These are phyloP conservation scores for Mallotus nudiflorus DNA, from an alignment of 345 rosid species.

Conservation along the genomic window DNA sequence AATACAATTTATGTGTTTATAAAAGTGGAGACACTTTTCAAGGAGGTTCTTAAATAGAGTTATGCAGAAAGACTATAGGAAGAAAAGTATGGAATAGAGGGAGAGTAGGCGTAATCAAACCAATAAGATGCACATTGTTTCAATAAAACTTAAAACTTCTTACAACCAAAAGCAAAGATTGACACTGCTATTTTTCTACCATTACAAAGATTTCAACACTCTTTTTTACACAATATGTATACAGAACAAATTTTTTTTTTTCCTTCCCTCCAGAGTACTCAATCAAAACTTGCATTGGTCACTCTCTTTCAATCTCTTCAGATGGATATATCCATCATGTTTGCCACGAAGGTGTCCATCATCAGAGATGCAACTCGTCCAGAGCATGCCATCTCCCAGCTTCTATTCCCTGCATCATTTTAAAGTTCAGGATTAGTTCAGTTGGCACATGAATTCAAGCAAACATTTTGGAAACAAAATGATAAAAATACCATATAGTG, in stretches of 20 bases:
- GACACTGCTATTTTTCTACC: neutral
- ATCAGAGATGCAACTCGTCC: conserved; percentile 40
- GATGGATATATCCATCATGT: conserved; percentile 46
- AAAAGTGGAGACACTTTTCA: too few species aligned
- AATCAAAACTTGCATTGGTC: neutral
- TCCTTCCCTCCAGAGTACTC: neutral
- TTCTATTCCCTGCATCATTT: conserved; percentile 21
- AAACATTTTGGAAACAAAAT: neutral
- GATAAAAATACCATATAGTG: conserved; percentile 24
- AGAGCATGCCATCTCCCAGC: conserved; percentile 27
- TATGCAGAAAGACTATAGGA: neutral
- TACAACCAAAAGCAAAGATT: neutral
- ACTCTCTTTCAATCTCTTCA: neutral
- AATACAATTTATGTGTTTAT: too few species aligned
- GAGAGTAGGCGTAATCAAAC: neutral
- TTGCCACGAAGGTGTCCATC: conserved; percentile 51
- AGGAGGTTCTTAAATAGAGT: too few species aligned
- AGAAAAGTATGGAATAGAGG: neutral
- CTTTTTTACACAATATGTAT: neutral
- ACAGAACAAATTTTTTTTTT: neutral
- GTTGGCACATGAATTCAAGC: too few species aligned
- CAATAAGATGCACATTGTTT: neutral
- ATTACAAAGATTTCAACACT: neutral
- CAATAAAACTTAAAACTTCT: neutral
- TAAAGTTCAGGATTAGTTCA: neutral